Percentiles rank a stretch among this genome's conserved stretches.
Evolutionary conservation across 805 yeast genomes (phyloP).

Genomic region (Dipodascopsis tothii): DNA sequence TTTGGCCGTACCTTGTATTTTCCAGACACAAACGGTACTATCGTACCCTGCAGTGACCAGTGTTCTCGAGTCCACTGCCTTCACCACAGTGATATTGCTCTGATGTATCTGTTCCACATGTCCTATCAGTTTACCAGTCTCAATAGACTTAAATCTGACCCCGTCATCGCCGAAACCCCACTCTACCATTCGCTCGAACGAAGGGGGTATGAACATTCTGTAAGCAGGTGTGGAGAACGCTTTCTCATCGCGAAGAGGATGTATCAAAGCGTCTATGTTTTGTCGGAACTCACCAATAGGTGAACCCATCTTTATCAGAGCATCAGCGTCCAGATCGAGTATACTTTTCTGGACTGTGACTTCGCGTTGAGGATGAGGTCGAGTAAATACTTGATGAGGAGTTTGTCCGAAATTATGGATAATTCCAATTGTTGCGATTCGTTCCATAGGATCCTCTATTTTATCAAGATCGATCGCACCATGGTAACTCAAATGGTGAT

Average conservation of each 20-base stretch:
- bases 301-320: constrained; percentile 15
- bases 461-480: constrained; percentile 74
- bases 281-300: constrained; percentile 11
- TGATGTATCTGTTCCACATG: constrained; percentile 21
- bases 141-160: constrained; percentile 21
- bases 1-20: constrained; percentile 22
- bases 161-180: constrained; percentile 25
- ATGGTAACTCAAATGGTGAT: constrained; percentile 75
- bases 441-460: constrained; percentile 65
- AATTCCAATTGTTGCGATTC: constrained; percentile 69
- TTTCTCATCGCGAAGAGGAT: constrained; percentile 5
- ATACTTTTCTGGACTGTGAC: constrained; percentile 20
- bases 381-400: constrained; percentile 62
- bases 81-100: constrained; percentile 15
- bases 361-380: constrained; percentile 55
- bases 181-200: constrained; percentile 21
- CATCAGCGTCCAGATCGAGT: constrained; percentile 11
- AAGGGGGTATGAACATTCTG: constrained; percentile 18
- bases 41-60: constrained; percentile 22
- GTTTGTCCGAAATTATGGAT: constrained; percentile 92
- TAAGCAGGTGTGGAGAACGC: constrained; percentile 15
- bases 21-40: constrained; percentile 35
- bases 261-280: background rate
- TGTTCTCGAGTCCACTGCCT: constrained; percentile 20
- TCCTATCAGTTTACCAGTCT: constrained; percentile 22